Evolutionary conservation across 1,139 yeast species (phyloP), one percentile per base, ranked within the genome.

Genomic region (Hansenula sp.): DNA sequence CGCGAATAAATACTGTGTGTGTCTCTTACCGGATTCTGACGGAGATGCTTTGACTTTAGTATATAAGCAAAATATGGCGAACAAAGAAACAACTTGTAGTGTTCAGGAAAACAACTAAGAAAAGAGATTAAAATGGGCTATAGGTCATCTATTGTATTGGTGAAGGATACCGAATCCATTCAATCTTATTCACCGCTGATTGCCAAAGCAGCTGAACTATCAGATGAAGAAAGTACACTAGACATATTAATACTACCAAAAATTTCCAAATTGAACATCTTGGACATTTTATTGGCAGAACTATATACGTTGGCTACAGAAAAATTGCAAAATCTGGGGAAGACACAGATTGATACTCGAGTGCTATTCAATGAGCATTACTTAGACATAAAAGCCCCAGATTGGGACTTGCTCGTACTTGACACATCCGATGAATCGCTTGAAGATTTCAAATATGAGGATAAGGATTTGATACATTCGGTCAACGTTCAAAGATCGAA

Each of bases 281-380:
- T 57, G 29, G 60, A 55, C 40, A 40, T 45, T 12, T 36, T 50
- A 1, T 38, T 57, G n/a, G 58, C 57, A 2, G 53, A 51, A 28
- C 40, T 40, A 1, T 57, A 57, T 35, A 46, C 50, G 3, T 33
- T 53, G 2, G 41, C 52, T 11, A 48, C 57, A 1, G 54, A 49
- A 2, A 39, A 46, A 1, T 21, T 50, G 3, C 38, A 39, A 16
- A 6, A 44, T 6, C 32, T 27, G 28, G 43, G 13, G 21, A 47
- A 41, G n/a, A 24, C 51, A 7, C 48, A 42, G 7, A 41, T 53
- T 2, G 40, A 48, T 8, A 49, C 47, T 11, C 17, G 33, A 1
- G 59, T 55, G 3, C 48, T 57, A 16, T 55, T 50, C 45, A 54
- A 53, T 35, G 51, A 47, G 2, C 58, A 57, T 28, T 54, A 53